These are phyloP conservation scores for Limnanthes douglasii DNA, from an alignment of 345 rosid species.

Conservation along the genomic window DNA sequence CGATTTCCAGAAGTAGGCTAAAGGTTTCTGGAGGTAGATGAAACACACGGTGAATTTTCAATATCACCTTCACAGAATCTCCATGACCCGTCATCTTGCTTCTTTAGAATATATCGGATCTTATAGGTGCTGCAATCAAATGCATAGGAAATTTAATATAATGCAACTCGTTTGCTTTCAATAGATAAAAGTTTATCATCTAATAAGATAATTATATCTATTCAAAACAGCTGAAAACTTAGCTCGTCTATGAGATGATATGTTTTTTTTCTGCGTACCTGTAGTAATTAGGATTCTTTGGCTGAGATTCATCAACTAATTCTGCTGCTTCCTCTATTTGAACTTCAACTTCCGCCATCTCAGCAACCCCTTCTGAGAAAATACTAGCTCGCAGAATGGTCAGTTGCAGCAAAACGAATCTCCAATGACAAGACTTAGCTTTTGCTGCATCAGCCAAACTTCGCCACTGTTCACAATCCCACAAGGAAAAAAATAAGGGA, in stretches of 20 bases:
- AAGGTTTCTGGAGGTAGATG: no score
- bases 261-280: constrained; percentile 51
- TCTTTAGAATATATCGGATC: constrained; percentile 50
- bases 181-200: no score
- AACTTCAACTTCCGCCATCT: constrained; percentile 72
- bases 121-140: constrained; percentile 49
- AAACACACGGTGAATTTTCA: no score
- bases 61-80: constrained; percentile 64
- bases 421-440: constrained; percentile 73
- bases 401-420: constrained; percentile 71
- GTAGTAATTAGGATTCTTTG: constrained; percentile 67
- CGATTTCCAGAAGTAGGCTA: no score
- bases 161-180: not conserved
- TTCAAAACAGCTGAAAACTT: no score
- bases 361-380: constrained; percentile 33
- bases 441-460: constrained; percentile 65
- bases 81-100: constrained; percentile 82
- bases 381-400: constrained; percentile 56
- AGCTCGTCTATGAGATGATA: no score
- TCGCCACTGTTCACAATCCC: constrained; percentile 52
- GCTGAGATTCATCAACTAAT: constrained; percentile 71
- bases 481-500: constrained; percentile 5
- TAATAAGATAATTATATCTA: no score
- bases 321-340: constrained; percentile 93
- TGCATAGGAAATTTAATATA: not conserved